Base-by-base conservation (phyloP, 1,284 basidiomycete genomes). In the Agaricales sp. region DNA sequence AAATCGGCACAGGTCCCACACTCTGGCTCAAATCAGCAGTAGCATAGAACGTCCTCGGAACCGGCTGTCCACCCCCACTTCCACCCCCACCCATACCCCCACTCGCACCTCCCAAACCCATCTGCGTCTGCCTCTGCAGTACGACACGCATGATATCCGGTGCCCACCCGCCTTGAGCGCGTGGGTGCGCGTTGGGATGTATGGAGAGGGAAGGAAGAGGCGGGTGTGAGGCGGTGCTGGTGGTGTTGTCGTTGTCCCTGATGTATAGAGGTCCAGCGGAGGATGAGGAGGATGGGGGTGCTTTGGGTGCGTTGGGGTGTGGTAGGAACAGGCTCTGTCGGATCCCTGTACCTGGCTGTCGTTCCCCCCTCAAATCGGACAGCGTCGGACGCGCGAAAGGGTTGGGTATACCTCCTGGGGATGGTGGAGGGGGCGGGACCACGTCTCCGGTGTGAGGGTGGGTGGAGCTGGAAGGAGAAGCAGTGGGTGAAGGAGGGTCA, bases 21-120 rank as follows among this genome's bases (percentile, higher is more conserved):
- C 77, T 35, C 72, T 64, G 0, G 75, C 86, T 53, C 85, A 87
- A 12, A 88, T 75, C 14, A 82, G 84, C 39, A 74, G 67, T 3
- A 68, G 14, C 53, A 45, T 8, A 46, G n/a, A 45, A 49, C 16
- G 49, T 41, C 0, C 51, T 43, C 12, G 53, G 24, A 22, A 49
- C 47, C 2, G 50, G 43, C 16, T 47, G 45, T 21, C 52, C 51
- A 2, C n/a, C n/a, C 30, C n/a, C n/a, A n/a, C n/a, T n/a, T n/a
- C n/a, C n/a, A n/a, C n/a, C n/a, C n/a, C n/a, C n/a, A n/a, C n/a
- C 30, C n/a, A 8, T n/a, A 35, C 30, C 30, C n/a, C 30, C 61
- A 49, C 21, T 13, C n/a, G 18, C 18, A 44, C 23, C 3, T 20
- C 21, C 8, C 21, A 24, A 11, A 30, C 25, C 25, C 14, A 18